These are phyloP conservation scores for Geum urbanum DNA, from an alignment of 306 rosid species.

Conservation along the genomic window DNA sequence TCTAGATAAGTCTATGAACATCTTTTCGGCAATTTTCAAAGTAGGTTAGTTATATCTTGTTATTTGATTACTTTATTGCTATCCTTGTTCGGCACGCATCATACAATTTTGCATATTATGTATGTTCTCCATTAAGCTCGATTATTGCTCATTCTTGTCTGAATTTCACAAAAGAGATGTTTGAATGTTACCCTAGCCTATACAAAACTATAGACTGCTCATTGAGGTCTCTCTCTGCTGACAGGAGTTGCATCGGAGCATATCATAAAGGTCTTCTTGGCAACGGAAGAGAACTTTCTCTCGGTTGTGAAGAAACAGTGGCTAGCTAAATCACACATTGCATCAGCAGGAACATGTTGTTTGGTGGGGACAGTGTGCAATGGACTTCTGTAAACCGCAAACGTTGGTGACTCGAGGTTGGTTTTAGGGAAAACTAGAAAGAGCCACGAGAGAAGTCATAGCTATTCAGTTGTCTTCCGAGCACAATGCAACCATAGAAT, in stretches of 20 bases:
- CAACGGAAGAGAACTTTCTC: slow-evolving; percentile 72
- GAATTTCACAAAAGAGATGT: too few species aligned
- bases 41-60: slow-evolving; percentile 31
- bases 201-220: slow-evolving; percentile 1
- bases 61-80: neutral
- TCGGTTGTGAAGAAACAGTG: slow-evolving; percentile 63
- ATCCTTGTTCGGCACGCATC: neutral
- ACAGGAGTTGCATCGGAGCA: slow-evolving; percentile 62
- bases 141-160: neutral
- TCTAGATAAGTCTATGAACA: slow-evolving; percentile 61
- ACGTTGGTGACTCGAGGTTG: slow-evolving; percentile 70
- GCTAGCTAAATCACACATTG: slow-evolving; percentile 61
- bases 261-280: slow-evolving; percentile 53
- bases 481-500: slow-evolving; percentile 64
- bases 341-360: slow-evolving; percentile 73
- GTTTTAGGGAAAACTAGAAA: slow-evolving; percentile 66
- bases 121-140: neutral
- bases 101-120: neutral
- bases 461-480: slow-evolving; percentile 73
- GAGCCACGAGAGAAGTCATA: slow-evolving; percentile 50
- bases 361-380: slow-evolving; percentile 69
- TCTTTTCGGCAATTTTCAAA: slow-evolving; percentile 64
- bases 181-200: neutral
- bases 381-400: slow-evolving; percentile 59
- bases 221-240: neutral